These are phyloP conservation scores for Phytophthora vignae DNA, from an alignment of 352 stramenopile genomes.

Conservation along the genomic window DNA sequence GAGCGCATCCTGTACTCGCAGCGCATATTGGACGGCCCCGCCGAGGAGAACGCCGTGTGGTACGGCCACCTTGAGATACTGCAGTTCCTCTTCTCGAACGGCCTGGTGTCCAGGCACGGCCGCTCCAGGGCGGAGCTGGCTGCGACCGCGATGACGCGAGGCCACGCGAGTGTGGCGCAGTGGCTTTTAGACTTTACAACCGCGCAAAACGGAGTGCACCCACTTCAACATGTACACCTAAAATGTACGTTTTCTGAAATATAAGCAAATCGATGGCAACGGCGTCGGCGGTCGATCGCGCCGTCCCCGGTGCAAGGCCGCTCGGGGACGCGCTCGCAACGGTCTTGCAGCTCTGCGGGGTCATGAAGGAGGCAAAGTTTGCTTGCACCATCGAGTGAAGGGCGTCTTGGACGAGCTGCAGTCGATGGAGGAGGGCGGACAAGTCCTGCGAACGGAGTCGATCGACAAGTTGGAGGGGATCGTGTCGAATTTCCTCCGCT, in stretches of 20 bases:
- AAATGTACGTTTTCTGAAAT: not conserved
- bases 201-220: not conserved
- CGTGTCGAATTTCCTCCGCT: not conserved
- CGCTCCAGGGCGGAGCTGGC: constrained; percentile 34
- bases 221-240: not conserved
- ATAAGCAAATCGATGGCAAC: not conserved
- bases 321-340: constrained; percentile 2
- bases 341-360: constrained; percentile 1
- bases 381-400: constrained; percentile 3
- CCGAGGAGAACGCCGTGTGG: constrained; percentile 40
- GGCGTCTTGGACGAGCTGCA: constrained; percentile 11
- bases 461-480: not conserved
- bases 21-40: constrained; percentile 33
- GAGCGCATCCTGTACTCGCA: constrained; percentile 32
- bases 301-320: not conserved
- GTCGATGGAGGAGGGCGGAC: constrained; percentile 4
- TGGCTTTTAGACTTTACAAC: constrained; percentile 37
- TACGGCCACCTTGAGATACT: constrained; percentile 39
- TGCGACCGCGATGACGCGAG: constrained; percentile 26
- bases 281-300: not conserved
- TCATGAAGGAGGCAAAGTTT: not conserved
- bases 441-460: not conserved
- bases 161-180: constrained; percentile 19
- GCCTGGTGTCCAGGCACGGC: constrained; percentile 32
- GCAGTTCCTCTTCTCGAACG: constrained; percentile 40